Conservation (phyloP, 192 early-diverging fungal species). For the Coemansia erecta region DNA sequence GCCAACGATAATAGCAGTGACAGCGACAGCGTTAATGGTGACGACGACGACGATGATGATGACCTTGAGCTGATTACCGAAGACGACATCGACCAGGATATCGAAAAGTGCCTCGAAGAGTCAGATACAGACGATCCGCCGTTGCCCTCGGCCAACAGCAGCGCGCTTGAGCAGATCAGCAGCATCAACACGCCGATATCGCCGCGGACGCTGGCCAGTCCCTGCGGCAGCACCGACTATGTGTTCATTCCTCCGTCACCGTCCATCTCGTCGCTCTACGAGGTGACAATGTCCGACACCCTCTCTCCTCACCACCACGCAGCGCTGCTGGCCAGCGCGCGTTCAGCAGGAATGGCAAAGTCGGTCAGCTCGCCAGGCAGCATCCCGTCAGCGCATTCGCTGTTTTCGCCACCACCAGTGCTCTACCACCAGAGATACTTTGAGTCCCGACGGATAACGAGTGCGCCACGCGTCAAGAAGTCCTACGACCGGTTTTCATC, state of each 20-base stretch:
- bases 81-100: not conserved
- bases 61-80: not conserved
- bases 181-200: conserved; percentile 21
- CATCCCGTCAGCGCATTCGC: conserved; percentile 11
- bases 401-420: conserved; percentile 39
- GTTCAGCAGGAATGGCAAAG: conserved; percentile 20
- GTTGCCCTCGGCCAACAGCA: conserved; percentile 8
- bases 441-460: conserved; percentile 7
- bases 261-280: conserved; percentile 44
- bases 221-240: conserved; percentile 45
- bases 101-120: not conserved
- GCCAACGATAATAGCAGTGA: not conserved
- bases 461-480: not conserved
- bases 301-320: conserved; percentile 19
- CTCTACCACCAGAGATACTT: conserved; percentile 30
- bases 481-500: not conserved
- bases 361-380: conserved; percentile 30
- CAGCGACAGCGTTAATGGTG: not conserved
- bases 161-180: conserved; percentile 22
- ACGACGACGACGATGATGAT: not conserved
- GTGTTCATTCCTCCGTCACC: conserved; percentile 51
- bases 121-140: not conserved
- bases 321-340: conserved; percentile 21
- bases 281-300: conserved; percentile 11
- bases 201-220: conserved; percentile 38